Base-by-base conservation (phyloP, 495 filamentous ascomycete species). In the Opeltia flavorubescens region DNA sequence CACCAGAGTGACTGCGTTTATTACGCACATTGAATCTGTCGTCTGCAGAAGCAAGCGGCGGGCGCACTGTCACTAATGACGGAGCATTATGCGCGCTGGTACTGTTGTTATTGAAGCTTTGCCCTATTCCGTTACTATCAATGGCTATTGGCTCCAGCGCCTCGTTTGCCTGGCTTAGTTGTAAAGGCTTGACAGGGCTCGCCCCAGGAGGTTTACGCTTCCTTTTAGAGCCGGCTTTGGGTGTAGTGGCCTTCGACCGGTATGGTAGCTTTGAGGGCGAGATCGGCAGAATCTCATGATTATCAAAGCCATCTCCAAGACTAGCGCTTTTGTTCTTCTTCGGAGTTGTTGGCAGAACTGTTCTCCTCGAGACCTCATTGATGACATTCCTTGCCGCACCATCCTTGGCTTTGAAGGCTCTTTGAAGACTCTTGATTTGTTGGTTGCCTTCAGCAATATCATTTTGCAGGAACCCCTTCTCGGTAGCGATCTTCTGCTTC, bases 281-380 rank as follows among this genome's bases (percentile, higher is more conserved):
- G 6, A 69, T 55, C 47, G 74, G 61, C 21, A 71, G 58, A 34
- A 85, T 75, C 51, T 86, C 81, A 34, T 79, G 73, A 48, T 86
- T 79, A 39, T 83, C 77, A 53, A 86, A 86, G 21, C 82, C 82
- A 67, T 86, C 82, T 20, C 81, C 65, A 33, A 76, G 72, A 0
- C 71, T 68, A 9, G 74, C 63, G n/a, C 60, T 56, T 50, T 65
- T 74, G 21, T 59, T 59, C 57, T 78, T 82, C 46, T 66, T 77
- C 5, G 81, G 81, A 3, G 81, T 86, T 1, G 65, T 60, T 0
- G 64, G 63, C 2, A 64, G 63, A 41, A 52, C 66, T 21, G 43
- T 44, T 24, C 44, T 48, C 2, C 43, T 43, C 9, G 21, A 26
- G 15, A 18, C 21, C 20, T 48, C 42, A 27, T 9, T 15, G 6